phyloP scores from a whole-genome alignment of 1,284 basidiomycete genomes.

The Cystobasidium slooffiae region DNA sequence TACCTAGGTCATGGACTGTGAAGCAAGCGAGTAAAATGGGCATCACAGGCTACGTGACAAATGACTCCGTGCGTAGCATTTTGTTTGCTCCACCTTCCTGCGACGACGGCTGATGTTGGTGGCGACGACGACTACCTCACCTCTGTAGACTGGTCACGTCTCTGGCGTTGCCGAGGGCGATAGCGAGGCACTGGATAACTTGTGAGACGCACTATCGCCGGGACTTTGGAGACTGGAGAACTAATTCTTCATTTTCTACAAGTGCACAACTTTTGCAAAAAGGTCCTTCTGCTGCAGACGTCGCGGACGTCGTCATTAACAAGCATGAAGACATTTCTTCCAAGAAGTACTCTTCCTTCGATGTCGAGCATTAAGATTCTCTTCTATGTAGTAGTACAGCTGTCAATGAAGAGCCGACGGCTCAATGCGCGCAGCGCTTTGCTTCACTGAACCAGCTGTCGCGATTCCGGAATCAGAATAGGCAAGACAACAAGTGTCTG shows the following conservation, averaged over 20 bases:
- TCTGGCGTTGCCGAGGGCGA: slow-evolving; percentile 34
- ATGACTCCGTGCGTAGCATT: slow-evolving; percentile 7
- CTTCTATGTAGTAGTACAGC: too few relatives aligned
- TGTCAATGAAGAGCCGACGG: too few relatives aligned
- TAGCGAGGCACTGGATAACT: slow-evolving; percentile 17
- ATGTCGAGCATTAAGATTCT: neutral
- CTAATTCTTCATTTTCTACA: neutral
- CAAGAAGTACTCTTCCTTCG: slow-evolving; percentile 25
- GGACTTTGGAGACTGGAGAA: neutral
- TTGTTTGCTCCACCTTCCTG: neutral
- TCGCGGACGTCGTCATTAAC: slow-evolving; percentile 26
- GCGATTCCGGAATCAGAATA: too few relatives aligned
- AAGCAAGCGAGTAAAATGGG: slow-evolving; percentile 31
- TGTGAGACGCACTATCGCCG: slow-evolving; percentile 13
- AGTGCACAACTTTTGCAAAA: slow-evolving; percentile 23
- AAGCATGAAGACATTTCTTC: slow-evolving; percentile 28
- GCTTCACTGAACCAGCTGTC: too few relatives aligned
- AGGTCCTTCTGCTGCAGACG: slow-evolving; percentile 37
- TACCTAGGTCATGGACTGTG: slow-evolving; percentile 31
- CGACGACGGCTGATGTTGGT: neutral
- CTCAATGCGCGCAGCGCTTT: too few relatives aligned
- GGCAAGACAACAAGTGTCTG: too few relatives aligned
- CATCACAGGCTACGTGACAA: slow-evolving; percentile 39
- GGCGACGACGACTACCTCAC: neutral
- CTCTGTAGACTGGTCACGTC: slow-evolving; percentile 19